Evolutionary conservation across 805 yeast species (phyloP).

Genomic region (Ogataea chonburiensis): DNA sequence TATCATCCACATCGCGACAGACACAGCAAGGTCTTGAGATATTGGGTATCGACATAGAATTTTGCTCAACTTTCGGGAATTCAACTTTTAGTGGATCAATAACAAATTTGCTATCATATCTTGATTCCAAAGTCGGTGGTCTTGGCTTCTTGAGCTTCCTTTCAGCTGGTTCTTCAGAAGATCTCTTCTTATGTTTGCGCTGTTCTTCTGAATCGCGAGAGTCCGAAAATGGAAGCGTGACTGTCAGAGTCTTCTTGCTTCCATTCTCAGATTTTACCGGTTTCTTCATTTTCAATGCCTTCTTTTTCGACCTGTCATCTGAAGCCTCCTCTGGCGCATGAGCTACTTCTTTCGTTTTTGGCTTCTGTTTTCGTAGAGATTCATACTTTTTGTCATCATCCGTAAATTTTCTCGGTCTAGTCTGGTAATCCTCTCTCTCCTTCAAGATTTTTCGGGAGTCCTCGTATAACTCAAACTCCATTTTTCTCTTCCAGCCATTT

Average conservation of each 20-base stretch:
- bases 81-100: slow-evolving; percentile 22
- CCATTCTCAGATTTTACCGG: slow-evolving; percentile 2
- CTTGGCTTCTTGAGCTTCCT: slow-evolving; percentile 6
- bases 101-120: slow-evolving; percentile 29
- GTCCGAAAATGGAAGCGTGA: slow-evolving; percentile 22
- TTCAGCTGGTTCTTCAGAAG: slow-evolving; percentile 9
- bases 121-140: slow-evolving; percentile 4
- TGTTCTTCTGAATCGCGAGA: slow-evolving; percentile 9
- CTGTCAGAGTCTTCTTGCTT: slow-evolving; percentile 16
- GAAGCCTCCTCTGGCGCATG: not conserved
- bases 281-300: slow-evolving; percentile 17
- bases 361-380: not conserved
- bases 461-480: slow-evolving; percentile 64
- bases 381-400: slow-evolving; percentile 5
- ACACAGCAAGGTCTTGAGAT: slow-evolving; percentile 51
- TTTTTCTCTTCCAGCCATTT: slow-evolving; percentile 54
- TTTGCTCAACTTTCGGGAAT: slow-evolving; percentile 4
- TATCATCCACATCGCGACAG: slow-evolving; percentile 42
- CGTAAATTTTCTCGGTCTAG: slow-evolving; percentile 22
- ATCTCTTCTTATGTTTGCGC: slow-evolving; percentile 4
- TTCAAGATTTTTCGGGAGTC: slow-evolving; percentile 58
- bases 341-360: slow-evolving; percentile 7
- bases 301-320: slow-evolving; percentile 6
- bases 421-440: slow-evolving; percentile 42
- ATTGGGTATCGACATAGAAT: slow-evolving; percentile 23